phyloP scores from a whole-genome alignment of 805 yeast species.

The Candida caryicola region DNA sequence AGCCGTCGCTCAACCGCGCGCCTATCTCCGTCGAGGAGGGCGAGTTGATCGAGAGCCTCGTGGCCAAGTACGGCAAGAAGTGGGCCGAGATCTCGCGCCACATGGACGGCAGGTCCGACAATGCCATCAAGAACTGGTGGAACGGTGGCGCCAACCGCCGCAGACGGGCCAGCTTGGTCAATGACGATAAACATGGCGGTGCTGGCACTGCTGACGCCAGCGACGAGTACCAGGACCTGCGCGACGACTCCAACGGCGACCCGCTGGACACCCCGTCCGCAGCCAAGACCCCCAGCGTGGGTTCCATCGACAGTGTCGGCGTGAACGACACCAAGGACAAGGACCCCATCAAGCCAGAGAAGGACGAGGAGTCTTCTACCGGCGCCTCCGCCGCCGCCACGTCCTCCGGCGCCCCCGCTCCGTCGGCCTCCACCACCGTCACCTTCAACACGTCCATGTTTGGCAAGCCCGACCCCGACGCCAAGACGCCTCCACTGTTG shows the following conservation, averaged over 20 bases:
- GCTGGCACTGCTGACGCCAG: neutral
- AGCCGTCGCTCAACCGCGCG: constrained; percentile 75
- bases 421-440: constrained; percentile 11
- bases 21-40: constrained; percentile 90
- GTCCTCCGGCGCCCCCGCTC: neutral
- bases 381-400: constrained; percentile 5
- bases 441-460: constrained; percentile 45
- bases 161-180: constrained; percentile 44
- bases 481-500: constrained; percentile 1
- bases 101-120: constrained; percentile 82
- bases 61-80: constrained; percentile 74
- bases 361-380: neutral
- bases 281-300: neutral
- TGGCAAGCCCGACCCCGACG: constrained; percentile 13
- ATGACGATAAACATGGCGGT: constrained; percentile 3
- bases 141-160: constrained; percentile 88
- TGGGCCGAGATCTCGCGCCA: constrained; percentile 95
- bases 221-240: neutral
- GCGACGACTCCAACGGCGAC: constrained; percentile 2
- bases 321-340: neutral
- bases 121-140: constrained; percentile 95
- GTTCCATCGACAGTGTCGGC: constrained; percentile 1
- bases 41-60: constrained; percentile 72
- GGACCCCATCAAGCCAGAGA: neutral
- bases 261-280: constrained; percentile 1